Evolutionary conservation across 176 grass and related monocot genomes (phyloP).

Genomic region (Aechmea fasciata): DNA sequence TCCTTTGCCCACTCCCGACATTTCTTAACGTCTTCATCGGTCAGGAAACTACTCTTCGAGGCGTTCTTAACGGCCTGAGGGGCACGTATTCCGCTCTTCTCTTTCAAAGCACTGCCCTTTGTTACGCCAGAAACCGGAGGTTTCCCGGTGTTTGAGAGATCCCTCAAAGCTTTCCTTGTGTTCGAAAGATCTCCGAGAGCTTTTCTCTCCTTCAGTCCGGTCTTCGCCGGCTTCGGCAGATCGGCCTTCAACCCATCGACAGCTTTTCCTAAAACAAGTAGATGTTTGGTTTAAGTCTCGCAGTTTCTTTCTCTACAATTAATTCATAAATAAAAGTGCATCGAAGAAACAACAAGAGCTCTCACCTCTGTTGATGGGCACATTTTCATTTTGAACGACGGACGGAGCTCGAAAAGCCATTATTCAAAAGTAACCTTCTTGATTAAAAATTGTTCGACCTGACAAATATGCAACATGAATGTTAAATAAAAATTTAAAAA

Average conservation of each 20-base stretch:
- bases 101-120: slow-evolving; percentile 29
- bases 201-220: slow-evolving; percentile 17
- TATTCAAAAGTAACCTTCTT: slow-evolving; percentile 14
- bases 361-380: slow-evolving; percentile 31
- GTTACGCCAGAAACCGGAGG: slow-evolving; percentile 13
- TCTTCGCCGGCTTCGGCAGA: slow-evolving; percentile 42
- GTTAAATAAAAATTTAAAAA: slow-evolving; percentile 6
- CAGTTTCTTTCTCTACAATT: not conserved
- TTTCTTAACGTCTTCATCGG: slow-evolving; percentile 37
- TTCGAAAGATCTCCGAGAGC: slow-evolving; percentile 42
- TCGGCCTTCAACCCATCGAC: slow-evolving; percentile 30
- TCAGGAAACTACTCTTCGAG: slow-evolving; percentile 22
- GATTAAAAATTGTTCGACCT: slow-evolving; percentile 1
- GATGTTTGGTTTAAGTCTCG: not conserved
- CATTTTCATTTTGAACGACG: slow-evolving; percentile 44
- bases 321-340: slow-evolving; percentile 6
- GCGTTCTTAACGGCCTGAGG: slow-evolving; percentile 28
- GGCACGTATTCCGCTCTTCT: slow-evolving; percentile 7
- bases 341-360: not conserved
- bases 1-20: slow-evolving; percentile 59
- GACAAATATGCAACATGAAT: not conserved
- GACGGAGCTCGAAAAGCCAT: slow-evolving; percentile 45
- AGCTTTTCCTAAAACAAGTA: slow-evolving; percentile 30
- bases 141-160: slow-evolving; percentile 46
- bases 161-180: slow-evolving; percentile 36